Percentiles rank a stretch among this genome's conserved stretches.
Conservation (phyloP, 768 basidiomycete genomes). For the Hemileccinum impolitum region DNA sequence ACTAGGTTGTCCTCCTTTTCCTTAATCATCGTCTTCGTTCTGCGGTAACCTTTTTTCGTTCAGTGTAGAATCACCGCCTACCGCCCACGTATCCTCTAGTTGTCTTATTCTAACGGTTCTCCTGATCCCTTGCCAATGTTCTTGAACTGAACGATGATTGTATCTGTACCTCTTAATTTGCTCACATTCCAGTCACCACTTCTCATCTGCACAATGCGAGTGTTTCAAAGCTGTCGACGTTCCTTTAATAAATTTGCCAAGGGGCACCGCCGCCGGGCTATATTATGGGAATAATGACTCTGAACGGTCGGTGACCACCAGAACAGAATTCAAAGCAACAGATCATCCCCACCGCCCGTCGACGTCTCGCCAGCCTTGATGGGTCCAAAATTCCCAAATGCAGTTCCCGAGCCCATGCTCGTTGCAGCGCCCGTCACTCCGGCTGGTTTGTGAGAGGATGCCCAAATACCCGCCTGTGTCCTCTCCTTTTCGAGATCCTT, state of each 20-base stretch:
- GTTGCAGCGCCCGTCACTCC: not conserved
- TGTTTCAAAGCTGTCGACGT: conserved; percentile 16
- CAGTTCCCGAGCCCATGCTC: conserved; percentile 8
- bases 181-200: conserved; percentile 19
- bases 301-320: not conserved
- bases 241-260: not conserved
- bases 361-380: conserved; percentile 12
- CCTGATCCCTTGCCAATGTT: conserved; percentile 22
- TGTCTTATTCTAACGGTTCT: conserved; percentile 18
- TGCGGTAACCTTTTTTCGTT: conserved; percentile 10
- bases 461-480: conserved; percentile 79
- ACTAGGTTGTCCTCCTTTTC: conserved; percentile 1
- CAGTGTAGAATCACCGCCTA: conserved; percentile 1
- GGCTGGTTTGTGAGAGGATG: conserved; percentile 25
- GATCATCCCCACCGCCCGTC: conserved; percentile 38
- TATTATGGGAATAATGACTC: conserved; percentile 1
- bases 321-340: conserved; percentile 34
- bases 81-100: not conserved
- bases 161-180: conserved; percentile 37
- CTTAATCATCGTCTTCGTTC: conserved; percentile 10
- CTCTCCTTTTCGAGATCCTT: conserved; percentile 90
- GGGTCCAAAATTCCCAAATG: conserved; percentile 36
- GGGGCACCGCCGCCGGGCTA: not conserved
- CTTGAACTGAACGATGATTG: conserved; percentile 37
- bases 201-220: conserved; percentile 20